phyloP scores from a whole-genome alignment of 805 yeast genomes.

The Komagataella kurtzmanii region DNA sequence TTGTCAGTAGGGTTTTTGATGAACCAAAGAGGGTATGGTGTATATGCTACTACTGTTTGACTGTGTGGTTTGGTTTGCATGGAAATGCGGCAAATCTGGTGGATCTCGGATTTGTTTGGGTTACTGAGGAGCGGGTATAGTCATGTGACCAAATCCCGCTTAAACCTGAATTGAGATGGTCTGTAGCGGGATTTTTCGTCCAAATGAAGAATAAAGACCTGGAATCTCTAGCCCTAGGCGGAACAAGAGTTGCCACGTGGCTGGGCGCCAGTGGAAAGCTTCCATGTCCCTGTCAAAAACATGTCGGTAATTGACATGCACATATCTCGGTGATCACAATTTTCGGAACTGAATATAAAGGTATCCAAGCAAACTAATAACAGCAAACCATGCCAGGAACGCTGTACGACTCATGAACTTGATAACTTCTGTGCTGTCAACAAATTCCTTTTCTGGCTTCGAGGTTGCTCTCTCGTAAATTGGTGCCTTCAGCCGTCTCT shows the following conservation, averaged over 20 bases:
- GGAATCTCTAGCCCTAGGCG: no score
- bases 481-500: background rate
- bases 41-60: background rate
- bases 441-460: background rate
- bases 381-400: background rate
- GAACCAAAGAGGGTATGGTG: background rate
- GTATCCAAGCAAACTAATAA: background rate
- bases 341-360: background rate
- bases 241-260: no score
- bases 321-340: background rate
- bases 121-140: background rate
- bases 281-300: background rate
- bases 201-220: background rate
- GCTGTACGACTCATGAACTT: background rate
- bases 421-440: background rate
- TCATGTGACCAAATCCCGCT: background rate
- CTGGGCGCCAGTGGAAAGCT: background rate
- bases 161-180: background rate
- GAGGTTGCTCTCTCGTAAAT: background rate
- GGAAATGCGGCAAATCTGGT: no score
- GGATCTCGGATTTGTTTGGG: background rate
- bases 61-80: background rate
- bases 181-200: background rate
- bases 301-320: background rate
- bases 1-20: background rate